Conservation (phyloP, 176 grass and related monocot species). For the Aegilops speltoides region DNA sequence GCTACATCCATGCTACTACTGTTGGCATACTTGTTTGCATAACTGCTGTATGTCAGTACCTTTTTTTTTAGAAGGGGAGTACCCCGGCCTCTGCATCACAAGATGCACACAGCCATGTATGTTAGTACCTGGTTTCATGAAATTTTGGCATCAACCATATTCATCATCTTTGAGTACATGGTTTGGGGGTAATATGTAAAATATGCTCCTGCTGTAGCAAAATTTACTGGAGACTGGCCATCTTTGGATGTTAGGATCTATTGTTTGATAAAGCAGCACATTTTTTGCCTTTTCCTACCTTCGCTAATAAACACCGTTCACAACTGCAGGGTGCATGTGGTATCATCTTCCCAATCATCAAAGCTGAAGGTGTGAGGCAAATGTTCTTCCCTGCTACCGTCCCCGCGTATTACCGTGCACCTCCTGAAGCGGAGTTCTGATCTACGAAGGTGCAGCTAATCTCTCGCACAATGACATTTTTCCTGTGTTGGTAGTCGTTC, state of each 20-base stretch:
- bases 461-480: conserved; percentile 21
- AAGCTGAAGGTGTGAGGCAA: conserved; percentile 93
- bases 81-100: too few relatives aligned
- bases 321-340: conserved; percentile 67
- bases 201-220: neutral
- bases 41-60: neutral
- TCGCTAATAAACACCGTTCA: neutral
- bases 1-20: neutral
- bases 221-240: neutral
- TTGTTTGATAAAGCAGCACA: neutral
- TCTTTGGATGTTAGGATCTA: neutral
- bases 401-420: conserved; percentile 71
- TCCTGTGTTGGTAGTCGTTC: conserved; percentile 3
- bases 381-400: conserved; percentile 99
- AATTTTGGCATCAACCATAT: neutral
- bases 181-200: neutral
- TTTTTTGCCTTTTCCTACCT: neutral
- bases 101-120: neutral
- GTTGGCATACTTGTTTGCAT: neutral
- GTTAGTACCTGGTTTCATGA: neutral
- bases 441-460: neutral
- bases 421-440: conserved; percentile 27
- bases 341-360: conserved; percentile 97
- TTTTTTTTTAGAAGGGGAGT: too few relatives aligned
- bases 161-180: neutral